Base-by-base conservation (phyloP, 305 asterid genomes). In the Fraxinus platypoda region DNA sequence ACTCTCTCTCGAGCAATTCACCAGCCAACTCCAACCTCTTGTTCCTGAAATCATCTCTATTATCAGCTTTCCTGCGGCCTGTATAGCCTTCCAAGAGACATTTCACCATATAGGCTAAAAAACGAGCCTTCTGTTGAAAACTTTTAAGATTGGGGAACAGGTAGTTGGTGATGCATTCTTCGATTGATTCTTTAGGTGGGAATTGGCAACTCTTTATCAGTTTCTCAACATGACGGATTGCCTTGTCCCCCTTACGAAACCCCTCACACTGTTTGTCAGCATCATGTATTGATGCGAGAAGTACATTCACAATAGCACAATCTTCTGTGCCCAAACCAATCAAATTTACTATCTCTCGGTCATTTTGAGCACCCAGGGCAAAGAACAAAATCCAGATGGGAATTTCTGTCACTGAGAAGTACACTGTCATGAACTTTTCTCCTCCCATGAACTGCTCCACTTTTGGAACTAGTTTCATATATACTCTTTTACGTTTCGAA, bases 21-120 rank as follows among this genome's bases (percentile, higher is more conserved):
- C 95, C 92, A 68, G 99, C 95, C 92, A 96, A 83, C 83, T 96
- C 99, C 85, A 96, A 74, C 87, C 99, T 92, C 90, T 94, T 94
- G 88, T 96, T 96, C 83, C 97, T 92, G 31, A 96, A 86, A 88
- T 96, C 98, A 80, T 96, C 98, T 62, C 98, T 84, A 73, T 92
- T 94, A 77, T 94, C 99, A 33, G 89, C 91, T 87, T 93, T 92
- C 59, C 98, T 91, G 17, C 87, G 88, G 35, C 98, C 97, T 82
- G 85, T 90, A 83, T 84, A 96, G 54, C 95, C 91, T 81, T 90
- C 95, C 90, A 94, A 82, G 59, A 96, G 91, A 83, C 96, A 92
- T 81, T 91, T 94, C 57, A 93, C 97, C 99, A 96, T 94, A 81
- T 96, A 96, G 0, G 93, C 97, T 35, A 96, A 91, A 84, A 93